Evolutionary conservation across 1,284 basidiomycete species (phyloP).

Genomic region (Coniferiporia sulphurascens): DNA sequence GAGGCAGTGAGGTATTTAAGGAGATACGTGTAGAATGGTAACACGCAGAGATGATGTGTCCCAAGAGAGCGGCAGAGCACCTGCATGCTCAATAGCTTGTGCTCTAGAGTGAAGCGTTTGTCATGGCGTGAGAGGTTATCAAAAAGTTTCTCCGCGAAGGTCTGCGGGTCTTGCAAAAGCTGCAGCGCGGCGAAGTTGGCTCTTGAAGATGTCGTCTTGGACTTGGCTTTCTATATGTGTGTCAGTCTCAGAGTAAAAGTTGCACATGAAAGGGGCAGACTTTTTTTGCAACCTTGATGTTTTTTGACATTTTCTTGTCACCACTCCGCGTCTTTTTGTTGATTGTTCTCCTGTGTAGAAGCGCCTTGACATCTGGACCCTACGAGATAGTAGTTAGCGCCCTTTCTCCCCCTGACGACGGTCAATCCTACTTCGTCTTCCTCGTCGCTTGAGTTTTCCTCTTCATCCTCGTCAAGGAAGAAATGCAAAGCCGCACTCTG

Average conservation of each 20-base stretch:
- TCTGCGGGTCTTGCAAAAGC: slow-evolving; percentile 93
- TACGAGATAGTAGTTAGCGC: slow-evolving; percentile 26
- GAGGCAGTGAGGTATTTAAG: slow-evolving; percentile 92
- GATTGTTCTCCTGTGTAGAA: slow-evolving; percentile 81
- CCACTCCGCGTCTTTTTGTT: slow-evolving; percentile 85
- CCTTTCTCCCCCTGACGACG: not conserved
- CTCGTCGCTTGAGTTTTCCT: slow-evolving; percentile 67
- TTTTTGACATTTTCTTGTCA: slow-evolving; percentile 74
- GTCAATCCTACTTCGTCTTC: slow-evolving; percentile 52
- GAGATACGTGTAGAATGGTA: slow-evolving; percentile 97
- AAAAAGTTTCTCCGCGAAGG: slow-evolving; percentile 93
- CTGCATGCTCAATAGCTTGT: slow-evolving; percentile 97
- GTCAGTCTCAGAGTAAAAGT: slow-evolving; percentile 15
- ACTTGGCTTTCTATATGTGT: slow-evolving; percentile 53
- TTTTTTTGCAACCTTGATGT: slow-evolving; percentile 67
- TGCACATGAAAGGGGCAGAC: slow-evolving; percentile 17
- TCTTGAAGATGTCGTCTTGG: slow-evolving; percentile 37
- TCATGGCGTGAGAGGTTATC: slow-evolving; percentile 84
- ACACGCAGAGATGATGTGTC: slow-evolving; percentile 87
- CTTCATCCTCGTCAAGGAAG: slow-evolving; percentile 84
- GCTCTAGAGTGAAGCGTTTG: slow-evolving; percentile 91
- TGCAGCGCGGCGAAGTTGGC: slow-evolving; percentile 93
- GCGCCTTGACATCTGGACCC: slow-evolving; percentile 62
- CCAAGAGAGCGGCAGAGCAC: slow-evolving; percentile 95
- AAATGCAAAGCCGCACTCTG: slow-evolving; percentile 97